Conservation (phyloP, 345 rosid genomes). For the Reutealis trisperma region DNA sequence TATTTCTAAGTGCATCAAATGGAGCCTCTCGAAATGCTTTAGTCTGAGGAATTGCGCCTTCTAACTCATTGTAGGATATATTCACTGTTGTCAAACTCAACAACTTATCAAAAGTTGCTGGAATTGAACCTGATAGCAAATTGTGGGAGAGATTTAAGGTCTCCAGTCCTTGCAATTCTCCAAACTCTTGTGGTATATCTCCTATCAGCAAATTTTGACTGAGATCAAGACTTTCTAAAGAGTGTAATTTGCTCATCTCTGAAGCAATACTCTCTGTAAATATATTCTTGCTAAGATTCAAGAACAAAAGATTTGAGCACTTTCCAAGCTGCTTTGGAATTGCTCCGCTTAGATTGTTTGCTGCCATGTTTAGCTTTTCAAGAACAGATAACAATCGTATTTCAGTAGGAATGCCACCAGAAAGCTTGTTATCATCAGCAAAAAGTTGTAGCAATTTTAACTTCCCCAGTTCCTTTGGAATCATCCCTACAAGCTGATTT, state of each 20-base stretch:
- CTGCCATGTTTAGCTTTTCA: neutral
- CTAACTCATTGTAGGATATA: conserved; percentile 37
- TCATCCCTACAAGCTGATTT: neutral
- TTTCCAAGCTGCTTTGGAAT: neutral
- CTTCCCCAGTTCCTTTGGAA: neutral
- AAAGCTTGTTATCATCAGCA: neutral
- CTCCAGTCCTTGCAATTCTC: conserved; percentile 24
- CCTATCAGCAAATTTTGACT: conserved; percentile 40
- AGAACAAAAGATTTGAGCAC: too few species aligned
- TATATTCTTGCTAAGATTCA: too few species aligned
- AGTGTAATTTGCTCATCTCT: neutral
- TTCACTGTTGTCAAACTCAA: conserved; percentile 21
- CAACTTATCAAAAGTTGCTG: conserved; percentile 20
- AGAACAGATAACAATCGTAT: neutral
- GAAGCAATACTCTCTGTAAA: neutral
- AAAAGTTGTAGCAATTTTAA: too few species aligned
- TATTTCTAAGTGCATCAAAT: neutral
- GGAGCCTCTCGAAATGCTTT: neutral
- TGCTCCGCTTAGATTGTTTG: neutral
- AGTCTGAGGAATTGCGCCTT: neutral
- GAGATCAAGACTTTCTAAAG: conserved; percentile 22
- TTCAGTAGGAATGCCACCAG: neutral
- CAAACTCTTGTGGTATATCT: conserved; percentile 14
- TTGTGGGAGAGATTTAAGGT: conserved; percentile 40
- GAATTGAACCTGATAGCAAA: conserved; percentile 34